A percentile compares a stretch with the other conserved stretches of the same genome.
Evolutionary conservation across 768 basidiomycete genomes (phyloP).

Genomic region (Lactifluus rugatus): DNA sequence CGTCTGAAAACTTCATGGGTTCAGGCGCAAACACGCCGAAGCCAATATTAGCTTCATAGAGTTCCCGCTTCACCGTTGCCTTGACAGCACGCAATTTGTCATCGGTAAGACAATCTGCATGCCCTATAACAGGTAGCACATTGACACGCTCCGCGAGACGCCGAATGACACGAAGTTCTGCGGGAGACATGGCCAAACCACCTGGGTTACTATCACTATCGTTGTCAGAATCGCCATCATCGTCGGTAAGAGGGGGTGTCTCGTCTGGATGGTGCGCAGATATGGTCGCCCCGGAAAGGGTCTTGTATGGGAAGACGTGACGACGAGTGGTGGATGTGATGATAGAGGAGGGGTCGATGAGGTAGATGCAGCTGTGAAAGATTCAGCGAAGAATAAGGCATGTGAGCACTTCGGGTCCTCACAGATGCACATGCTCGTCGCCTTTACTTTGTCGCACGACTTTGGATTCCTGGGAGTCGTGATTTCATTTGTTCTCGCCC

Average conservation of each 20-base stretch:
- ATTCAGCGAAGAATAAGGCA: background rate
- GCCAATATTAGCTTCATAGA: constrained; percentile 56
- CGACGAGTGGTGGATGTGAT: constrained; percentile 45
- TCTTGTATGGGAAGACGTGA: constrained; percentile 41
- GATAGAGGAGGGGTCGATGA: constrained; percentile 71
- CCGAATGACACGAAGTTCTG: constrained; percentile 69
- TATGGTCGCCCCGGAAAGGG: constrained; percentile 59
- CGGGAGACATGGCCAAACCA: constrained; percentile 58
- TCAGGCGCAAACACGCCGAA: constrained; percentile 66
- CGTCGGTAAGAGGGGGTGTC: constrained; percentile 34
- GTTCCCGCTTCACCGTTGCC: constrained; percentile 57
- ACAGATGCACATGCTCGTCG: constrained; percentile 87
- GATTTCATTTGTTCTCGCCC: background rate
- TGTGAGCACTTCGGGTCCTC: constrained; percentile 25
- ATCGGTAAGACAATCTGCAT: constrained; percentile 76
- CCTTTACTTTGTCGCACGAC: constrained; percentile 80
- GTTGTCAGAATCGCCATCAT: constrained; percentile 37
- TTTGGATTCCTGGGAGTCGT: constrained; percentile 61
- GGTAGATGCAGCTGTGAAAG: constrained; percentile 61
- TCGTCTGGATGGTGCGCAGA: constrained; percentile 45
- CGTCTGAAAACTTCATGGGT: constrained; percentile 22
- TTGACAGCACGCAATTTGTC: constrained; percentile 63
- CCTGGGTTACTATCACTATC: constrained; percentile 42
- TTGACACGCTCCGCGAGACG: constrained; percentile 68
- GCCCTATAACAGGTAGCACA: constrained; percentile 73